Evolutionary conservation across 2,329 filamentous ascomycete genomes (phyloP).

Genomic region (Verticillium klebahnii): DNA sequence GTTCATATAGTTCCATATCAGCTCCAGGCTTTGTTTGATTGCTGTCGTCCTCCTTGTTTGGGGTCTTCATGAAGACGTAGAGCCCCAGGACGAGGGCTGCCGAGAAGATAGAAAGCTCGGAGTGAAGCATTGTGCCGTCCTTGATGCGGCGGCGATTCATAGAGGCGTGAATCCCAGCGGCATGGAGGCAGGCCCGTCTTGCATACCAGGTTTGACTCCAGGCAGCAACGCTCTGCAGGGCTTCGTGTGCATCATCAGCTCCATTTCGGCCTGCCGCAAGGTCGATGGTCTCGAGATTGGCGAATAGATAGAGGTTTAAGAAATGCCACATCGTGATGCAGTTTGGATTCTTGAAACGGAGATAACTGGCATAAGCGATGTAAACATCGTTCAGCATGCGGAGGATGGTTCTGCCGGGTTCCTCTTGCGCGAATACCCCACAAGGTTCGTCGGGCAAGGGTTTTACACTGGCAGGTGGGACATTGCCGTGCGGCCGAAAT

Average conservation of each 20-base stretch:
- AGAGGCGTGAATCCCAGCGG: not conserved
- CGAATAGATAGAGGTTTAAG: not conserved
- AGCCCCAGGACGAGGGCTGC: not conserved
- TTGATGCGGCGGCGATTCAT: not conserved
- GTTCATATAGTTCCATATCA: not conserved
- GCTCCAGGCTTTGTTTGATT: not conserved
- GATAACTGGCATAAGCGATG: not conserved
- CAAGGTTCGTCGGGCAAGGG: not conserved
- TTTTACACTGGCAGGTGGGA: not conserved
- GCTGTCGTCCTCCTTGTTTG: not conserved
- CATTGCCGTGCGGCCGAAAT: not conserved
- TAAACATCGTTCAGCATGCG: not conserved
- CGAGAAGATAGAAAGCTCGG: not conserved
- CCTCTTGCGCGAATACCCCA: not conserved
- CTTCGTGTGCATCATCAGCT: not conserved
- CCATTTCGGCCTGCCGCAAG: not conserved
- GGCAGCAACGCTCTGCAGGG: not conserved
- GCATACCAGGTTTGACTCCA: not conserved
- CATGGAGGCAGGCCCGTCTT: not conserved
- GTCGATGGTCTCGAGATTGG: not conserved
- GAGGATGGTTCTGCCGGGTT: not conserved
- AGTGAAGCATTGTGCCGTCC: not conserved
- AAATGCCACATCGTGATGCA: conserved; percentile 1
- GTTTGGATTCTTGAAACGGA: conserved; percentile 1
- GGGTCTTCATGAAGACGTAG: not conserved